Base-by-base conservation (phyloP, 208 protist species). In the Trypanosoma brucei region DNA sequence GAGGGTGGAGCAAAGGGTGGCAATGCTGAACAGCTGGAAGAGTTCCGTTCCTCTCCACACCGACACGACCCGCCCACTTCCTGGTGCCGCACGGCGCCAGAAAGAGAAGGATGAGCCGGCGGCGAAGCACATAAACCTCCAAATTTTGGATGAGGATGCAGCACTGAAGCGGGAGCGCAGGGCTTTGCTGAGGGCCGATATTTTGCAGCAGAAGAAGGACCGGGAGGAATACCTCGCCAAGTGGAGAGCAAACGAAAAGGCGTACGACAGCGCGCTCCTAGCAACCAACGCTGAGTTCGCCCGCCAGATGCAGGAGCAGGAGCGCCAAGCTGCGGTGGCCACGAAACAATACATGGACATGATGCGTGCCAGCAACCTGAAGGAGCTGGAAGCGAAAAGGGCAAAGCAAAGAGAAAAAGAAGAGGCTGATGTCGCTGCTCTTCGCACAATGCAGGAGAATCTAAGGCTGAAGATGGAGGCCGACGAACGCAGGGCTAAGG, bases 161-260 rank as follows among this genome's bases (percentile, higher is more conserved):
- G 68, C 71, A 2, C 64, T 78, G 62, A 89, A 91, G 67, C 71
- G 72, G 3, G 84, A 79, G 68, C 88, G 90, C 75, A 58, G 77
- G 57, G 63, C 68, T 13, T 51, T 81, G 7, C 88, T 89, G 67
- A 77, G 83, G 56, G 70, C 61, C 8, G 83, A 91, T 46, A 84
- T 87, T 64, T 55, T 68, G 68, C 58, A 78, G 48, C 83, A 94
- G 67, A 67, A 90, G 33, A 76, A 76, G 62, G 72, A 85, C 5
- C 82, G 83, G 44, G 39, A 79, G 60, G 76, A 63, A 35, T 84
- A 73, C 34, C 31, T 91, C 40, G 55, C 73, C 49, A 65, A 82
- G 62, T 76, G 68, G 75, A 48, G 59, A 38, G 76, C 68, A 0
- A 66, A 79, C 8, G 84, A 91, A 57, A 76, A 74, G 58, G 60